Base-by-base conservation (phyloP, 2,329 filamentous ascomycete genomes). In the Pseudogymnoascus sp. region DNA sequence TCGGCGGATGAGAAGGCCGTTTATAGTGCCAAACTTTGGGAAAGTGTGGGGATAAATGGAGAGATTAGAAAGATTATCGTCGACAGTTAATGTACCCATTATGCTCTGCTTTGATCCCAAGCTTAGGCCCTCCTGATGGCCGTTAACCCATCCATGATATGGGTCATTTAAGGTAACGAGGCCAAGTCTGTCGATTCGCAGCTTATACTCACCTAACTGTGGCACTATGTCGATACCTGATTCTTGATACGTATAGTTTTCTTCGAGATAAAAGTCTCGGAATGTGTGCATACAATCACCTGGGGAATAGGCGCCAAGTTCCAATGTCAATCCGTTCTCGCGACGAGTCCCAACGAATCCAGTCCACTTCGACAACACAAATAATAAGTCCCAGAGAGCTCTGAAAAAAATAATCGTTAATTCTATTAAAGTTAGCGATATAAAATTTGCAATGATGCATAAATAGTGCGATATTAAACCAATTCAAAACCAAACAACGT, bases 301-400 rank as follows among this genome's bases (percentile, higher is more conserved):
- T 56, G 64, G 65, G 62, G 67, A 68, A 61, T 37, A 67, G 10
- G 63, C 67, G 50, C 67, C 64, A 42, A 68, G 64, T 62, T 66
- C 67, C 21, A 68, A 64, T 63, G 53, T 63, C 64, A 68, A 53
- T 16, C 67, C 64, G 64, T 63, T 24, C 56, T 44, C 7, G 35
- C 61, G 56, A 35, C 61, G 63, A 64, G 31, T 65, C 47, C 35
- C 35, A 47, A 47, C 26, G 26, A 29, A 29, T 29, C 26, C 26
- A 29, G 26, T 63, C 66, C 66, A 67, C 19, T 63, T 63, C 19
- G 65, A 66, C 61, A 66, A 26, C 35, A 44, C 19, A 44, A 11
- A 44, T 44, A 44, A 10, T 29, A 66, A 59, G 21, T 62, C 37
- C 63, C 63, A 64, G 44, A 67, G 7, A 37, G 66, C 59, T 61